phyloP scores from a whole-genome alignment of 1,139 yeast genomes.

The Hyphopichia burtonii region DNA sequence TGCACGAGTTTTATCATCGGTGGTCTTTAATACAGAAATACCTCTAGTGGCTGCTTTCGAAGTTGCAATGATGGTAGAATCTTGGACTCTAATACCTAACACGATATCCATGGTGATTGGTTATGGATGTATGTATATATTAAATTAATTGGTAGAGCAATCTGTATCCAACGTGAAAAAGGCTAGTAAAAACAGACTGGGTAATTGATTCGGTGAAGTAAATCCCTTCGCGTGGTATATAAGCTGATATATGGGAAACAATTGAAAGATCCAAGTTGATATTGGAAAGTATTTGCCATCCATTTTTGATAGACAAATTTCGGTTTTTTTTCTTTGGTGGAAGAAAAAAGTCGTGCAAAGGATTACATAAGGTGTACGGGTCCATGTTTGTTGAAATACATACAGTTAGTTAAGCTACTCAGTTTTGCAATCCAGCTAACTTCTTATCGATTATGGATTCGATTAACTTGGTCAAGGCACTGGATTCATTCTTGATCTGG shows the following conservation, averaged over 20 bases:
- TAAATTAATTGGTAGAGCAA: background rate
- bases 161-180: too few relatives aligned
- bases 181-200: background rate
- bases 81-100: slow-evolving; percentile 80
- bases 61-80: slow-evolving; percentile 83
- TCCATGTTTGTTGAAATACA: too few relatives aligned
- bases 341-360: background rate
- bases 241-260: background rate
- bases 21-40: slow-evolving; percentile 79
- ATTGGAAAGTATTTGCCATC: slow-evolving; percentile 6
- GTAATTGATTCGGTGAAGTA: too few relatives aligned
- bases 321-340: background rate
- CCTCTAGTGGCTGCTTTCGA: slow-evolving; percentile 95
- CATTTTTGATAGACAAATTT: background rate
- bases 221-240: background rate
- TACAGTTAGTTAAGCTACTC: background rate
- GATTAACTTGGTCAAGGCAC: slow-evolving; percentile 43
- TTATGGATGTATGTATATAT: slow-evolving; percentile 6
- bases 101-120: slow-evolving; percentile 73
- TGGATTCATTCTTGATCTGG: slow-evolving; percentile 48
- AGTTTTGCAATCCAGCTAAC: slow-evolving; percentile 17
- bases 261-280: background rate
- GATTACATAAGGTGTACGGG: background rate
- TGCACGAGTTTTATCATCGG: slow-evolving; percentile 83
- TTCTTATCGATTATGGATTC: slow-evolving; percentile 52